Conservation (phyloP, 257 asterid species). For the Eucommia ulmoides region DNA sequence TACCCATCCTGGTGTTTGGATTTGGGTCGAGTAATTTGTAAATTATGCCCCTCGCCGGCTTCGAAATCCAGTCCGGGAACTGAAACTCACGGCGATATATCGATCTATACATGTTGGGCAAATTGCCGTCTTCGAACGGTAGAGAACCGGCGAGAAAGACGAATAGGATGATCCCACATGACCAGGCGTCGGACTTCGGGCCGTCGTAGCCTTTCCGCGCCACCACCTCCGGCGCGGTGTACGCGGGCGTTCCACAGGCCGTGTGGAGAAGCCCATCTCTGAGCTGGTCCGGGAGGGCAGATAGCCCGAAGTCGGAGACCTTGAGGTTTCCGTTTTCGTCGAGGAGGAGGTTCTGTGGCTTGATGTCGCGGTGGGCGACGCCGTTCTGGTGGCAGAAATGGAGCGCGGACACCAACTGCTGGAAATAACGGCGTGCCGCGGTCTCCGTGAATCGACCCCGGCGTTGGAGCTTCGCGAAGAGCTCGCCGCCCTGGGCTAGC, state of each 20-base stretch:
- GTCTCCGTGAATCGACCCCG: background rate
- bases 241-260: background rate
- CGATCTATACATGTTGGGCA: background rate
- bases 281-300: background rate
- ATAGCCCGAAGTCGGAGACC: background rate
- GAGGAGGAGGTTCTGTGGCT: background rate
- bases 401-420: background rate
- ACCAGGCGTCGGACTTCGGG: background rate
- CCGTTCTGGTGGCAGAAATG: background rate
- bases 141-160: background rate
- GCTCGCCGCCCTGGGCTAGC: background rate
- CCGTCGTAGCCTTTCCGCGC: background rate
- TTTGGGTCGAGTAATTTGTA: conserved; percentile 64
- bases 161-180: background rate
- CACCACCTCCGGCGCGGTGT: background rate
- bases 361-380: background rate
- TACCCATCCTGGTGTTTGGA: conserved; percentile 46
- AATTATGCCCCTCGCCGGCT: conserved; percentile 38
- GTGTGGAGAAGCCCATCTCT: background rate
- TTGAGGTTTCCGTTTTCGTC: background rate
- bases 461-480: background rate
- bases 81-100: conserved; percentile 30
- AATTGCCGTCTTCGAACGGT: background rate
- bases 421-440: background rate
- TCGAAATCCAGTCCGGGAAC: conserved; percentile 62